Evolutionary conservation across 2,329 filamentous ascomycete species (phyloP).

Genomic region (Cytospora chrysosperma): DNA sequence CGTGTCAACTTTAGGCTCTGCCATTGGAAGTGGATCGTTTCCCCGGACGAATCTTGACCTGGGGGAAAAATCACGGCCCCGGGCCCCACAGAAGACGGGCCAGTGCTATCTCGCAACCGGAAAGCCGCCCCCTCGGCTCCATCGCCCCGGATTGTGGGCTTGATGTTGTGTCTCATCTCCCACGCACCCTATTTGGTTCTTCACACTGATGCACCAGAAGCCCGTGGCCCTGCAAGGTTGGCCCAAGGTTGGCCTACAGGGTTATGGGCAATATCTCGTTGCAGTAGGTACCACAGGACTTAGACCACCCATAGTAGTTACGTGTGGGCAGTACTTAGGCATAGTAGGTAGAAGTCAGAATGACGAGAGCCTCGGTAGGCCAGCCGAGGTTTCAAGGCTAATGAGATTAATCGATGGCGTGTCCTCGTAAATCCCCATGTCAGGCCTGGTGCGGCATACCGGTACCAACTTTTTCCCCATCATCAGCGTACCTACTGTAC

Average conservation of each 20-base stretch:
- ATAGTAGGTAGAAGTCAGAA: background rate
- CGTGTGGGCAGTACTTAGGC: too few species aligned
- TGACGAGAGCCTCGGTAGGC: background rate
- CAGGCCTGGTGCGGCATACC: too few species aligned
- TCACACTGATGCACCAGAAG: background rate
- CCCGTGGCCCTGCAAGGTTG: background rate
- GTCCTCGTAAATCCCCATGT: too few species aligned
- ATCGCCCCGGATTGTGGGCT: background rate
- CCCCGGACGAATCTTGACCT: background rate
- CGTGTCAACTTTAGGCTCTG: background rate
- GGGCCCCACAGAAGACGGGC: background rate
- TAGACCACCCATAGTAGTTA: too few species aligned
- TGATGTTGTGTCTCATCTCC: background rate
- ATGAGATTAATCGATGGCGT: too few species aligned
- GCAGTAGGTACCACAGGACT: background rate
- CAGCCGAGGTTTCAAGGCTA: too few species aligned
- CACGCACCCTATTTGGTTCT: background rate
- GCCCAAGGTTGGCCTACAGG: background rate
- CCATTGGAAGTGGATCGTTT: background rate
- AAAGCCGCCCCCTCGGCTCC: background rate
- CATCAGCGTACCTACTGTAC: too few species aligned
- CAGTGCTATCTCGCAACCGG: background rate
- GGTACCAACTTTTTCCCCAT: too few species aligned
- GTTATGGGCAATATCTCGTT: background rate
- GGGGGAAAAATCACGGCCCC: background rate